Evolutionary conservation across 2,329 filamentous ascomycete species (phyloP), one percentile per base, ranked within the genome.

Genomic region (Phoma sp.): DNA sequence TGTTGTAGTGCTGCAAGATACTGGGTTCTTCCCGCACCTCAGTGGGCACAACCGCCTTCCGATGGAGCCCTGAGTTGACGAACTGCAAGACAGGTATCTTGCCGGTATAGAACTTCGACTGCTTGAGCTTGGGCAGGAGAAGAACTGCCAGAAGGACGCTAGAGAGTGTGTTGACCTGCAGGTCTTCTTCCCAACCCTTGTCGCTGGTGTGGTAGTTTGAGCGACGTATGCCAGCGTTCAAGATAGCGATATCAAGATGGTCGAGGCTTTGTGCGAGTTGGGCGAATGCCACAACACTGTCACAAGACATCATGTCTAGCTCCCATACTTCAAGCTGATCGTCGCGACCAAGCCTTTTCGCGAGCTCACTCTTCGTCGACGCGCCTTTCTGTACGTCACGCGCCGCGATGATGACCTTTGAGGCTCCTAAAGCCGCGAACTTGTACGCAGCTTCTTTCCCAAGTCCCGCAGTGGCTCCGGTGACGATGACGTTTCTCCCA

Each of bases 121-220:
- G 57, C 51, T 67, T 70, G 27, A 77, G 58, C 38, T 73, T 72
- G 2, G 75, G 75, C 23, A 78, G 69, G 9, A 88, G 73, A 2
- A 85, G 66, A 2, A 86, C 58, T 0, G 76, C 82, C 6, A 88
- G 70, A 1, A 86, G 73, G 6, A 79, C 75, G 1, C 83, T 87
- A 2, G 83, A 83, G 2, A 87, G 70, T 1, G 80, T 76, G 62
- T 87, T 86, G 59, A 86, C 80, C 65, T 87, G 83, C 9, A 87
- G 58, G 1, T 77, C 80, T 45, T 70, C 65, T 60, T 79, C 76
- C 70, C 71, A 78, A 14, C 75, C 75, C 58, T 74, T 62, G 13
- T 30, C 39, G 1, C 68, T 67, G 24, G 61, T 45, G 6, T 57
- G 47, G 43, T 67, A 76, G 2, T 56, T 47, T 10, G 51, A 48